These are phyloP conservation scores for Arthrobotrys pseudoclavata DNA, from an alignment of 2,329 filamentous ascomycete species.

Conservation along the genomic window DNA sequence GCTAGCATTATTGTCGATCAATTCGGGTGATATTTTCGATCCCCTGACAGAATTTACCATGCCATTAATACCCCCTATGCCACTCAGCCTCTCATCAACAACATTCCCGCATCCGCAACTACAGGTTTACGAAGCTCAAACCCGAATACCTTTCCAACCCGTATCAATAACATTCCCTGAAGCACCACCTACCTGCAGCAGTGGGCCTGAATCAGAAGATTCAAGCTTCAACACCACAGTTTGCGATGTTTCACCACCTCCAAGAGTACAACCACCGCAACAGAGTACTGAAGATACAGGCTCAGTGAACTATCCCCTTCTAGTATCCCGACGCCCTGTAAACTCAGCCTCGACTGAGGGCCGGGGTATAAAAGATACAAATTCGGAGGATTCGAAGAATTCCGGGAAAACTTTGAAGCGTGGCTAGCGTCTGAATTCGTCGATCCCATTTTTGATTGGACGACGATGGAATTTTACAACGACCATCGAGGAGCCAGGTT, in stretches of 20 bases:
- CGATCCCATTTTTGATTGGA: conserved; percentile 40
- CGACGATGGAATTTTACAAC: conserved; percentile 40
- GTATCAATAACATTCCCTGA: background rate
- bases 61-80: background rate
- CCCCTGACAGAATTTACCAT: conserved; percentile 12
- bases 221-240: background rate
- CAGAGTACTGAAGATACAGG: background rate
- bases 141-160: background rate
- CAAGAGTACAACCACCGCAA: background rate
- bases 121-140: background rate
- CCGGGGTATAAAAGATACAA: conserved; percentile 32
- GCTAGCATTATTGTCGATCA: background rate
- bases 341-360: conserved; percentile 15
- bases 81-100: background rate
- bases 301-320: conserved; percentile 7
- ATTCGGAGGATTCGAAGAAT: conserved; percentile 9
- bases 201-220: background rate
- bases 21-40: conserved; percentile 25
- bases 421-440: conserved; percentile 30
- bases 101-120: background rate
- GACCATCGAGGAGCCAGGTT: conserved; percentile 14
- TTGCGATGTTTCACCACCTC: background rate
- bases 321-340: conserved; percentile 20
- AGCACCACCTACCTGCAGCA: background rate
- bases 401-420: conserved; percentile 24